A percentile compares a stretch with the other conserved stretches of the same genome.
Conservation (phyloP, 2,329 filamentous ascomycete genomes). For the Pyrenophora seminiperda region DNA sequence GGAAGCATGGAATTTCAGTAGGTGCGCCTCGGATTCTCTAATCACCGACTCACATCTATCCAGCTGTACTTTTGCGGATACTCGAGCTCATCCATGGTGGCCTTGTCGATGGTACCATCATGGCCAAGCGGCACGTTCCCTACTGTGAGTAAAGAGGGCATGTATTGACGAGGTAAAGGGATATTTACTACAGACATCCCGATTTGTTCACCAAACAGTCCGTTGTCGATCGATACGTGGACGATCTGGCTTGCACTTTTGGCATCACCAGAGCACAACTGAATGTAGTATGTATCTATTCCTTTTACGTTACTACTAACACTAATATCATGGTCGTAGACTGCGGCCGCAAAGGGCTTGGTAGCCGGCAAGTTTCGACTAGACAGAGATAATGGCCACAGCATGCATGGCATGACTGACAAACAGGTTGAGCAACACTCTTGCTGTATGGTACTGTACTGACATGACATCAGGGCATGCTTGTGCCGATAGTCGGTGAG, state of each 20-base stretch:
- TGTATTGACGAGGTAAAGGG: conserved; percentile 56
- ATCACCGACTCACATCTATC: conserved; percentile 11
- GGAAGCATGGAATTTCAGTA: conserved; percentile 65
- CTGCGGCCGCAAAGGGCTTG: conserved; percentile 75
- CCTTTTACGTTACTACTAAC: conserved; percentile 31
- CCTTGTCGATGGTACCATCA: conserved; percentile 53
- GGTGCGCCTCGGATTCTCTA: conserved; percentile 6
- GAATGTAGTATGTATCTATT: conserved; percentile 65
- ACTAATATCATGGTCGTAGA: conserved; percentile 52
- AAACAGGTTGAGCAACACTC: conserved; percentile 41
- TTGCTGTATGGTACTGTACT: background rate
- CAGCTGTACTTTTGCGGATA: conserved; percentile 62
- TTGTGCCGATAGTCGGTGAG: conserved; percentile 62
- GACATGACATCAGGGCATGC: conserved; percentile 58
- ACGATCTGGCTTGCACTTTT: conserved; percentile 75
- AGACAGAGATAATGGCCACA: conserved; percentile 53
- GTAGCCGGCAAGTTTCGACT: conserved; percentile 64
- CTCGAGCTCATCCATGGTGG: conserved; percentile 61
- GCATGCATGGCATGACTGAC: conserved; percentile 49
- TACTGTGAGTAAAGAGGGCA: background rate
- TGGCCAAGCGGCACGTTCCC: conserved; percentile 60
- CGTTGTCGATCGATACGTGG: conserved; percentile 72
- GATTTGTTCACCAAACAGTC: conserved; percentile 71
- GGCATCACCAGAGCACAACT: conserved; percentile 66
- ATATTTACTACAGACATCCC: conserved; percentile 79